Evolutionary conservation across 2,329 filamentous ascomycete species (phyloP), one percentile per base, ranked within the genome.

Genomic region (Mycosphaerella arachidis): DNA sequence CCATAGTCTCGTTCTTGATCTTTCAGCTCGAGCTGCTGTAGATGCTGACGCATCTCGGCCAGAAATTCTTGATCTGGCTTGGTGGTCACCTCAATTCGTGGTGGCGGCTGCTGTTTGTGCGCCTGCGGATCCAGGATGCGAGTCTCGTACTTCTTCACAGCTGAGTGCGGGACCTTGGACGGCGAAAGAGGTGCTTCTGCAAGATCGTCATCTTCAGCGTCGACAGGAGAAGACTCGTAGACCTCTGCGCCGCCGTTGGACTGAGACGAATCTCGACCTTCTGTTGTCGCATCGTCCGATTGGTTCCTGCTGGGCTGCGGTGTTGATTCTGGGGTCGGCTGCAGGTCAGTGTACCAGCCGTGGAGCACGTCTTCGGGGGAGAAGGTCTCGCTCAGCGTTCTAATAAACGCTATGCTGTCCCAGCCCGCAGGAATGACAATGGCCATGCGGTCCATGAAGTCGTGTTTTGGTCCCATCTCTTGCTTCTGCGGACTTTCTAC

Each of bases 361-460:
- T 86, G 84, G 68, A 91, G 94, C 48, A 96, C 82, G 13, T 84
- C 84, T 78, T 99, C 94, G 24, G 95, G 90, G 66, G 97, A 91
- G 69, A 97, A 97, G 0, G 88, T 90, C 71, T 96, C 94, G 56
- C 91, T 86, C 30, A 97, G 80, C 48, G 97, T 91, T 46, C 93
- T 84, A 61, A 99, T 97, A 77, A 97, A 99, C 61, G 92, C 92
- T 90, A 92, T 97, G 0, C 92, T 97, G 75, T 99, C 94, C 94
- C 94, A 99, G 74, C 97, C 97, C 16, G 92, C 89, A 1, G 93
- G 93, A 0, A 99, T 90, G 5, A 97, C 82, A 57, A 99, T 92
- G 80, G 95, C 95, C 93, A 84, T 76, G 94, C 94, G 68, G 55
- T 75, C 72, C 50, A 75, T 73, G 43, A 75, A 72, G 43, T 75